Evolutionary conservation across 169 alveolate genomes (phyloP), one percentile per base, ranked within the genome.

Genomic region (Plasmodium inui): DNA sequence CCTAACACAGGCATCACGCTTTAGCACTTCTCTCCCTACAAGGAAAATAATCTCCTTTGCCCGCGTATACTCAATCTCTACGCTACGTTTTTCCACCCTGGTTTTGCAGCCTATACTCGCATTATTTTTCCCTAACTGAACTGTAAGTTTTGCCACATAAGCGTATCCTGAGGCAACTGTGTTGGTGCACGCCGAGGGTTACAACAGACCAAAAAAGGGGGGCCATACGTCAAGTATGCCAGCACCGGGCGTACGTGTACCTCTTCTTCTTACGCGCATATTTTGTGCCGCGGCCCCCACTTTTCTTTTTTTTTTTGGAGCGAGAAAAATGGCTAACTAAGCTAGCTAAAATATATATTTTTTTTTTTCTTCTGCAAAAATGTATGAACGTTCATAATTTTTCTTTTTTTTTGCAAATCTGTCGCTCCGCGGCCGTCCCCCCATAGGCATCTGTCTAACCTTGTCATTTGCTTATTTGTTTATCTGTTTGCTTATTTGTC

Each of bases 321-420:
- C 61, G 61, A 50, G 61, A 5, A 50, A 50, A 50, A 50, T 50
- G 22, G 61, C 61, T 50, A 50, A 50, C 61, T 50, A 3, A 50
- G 61, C 61, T 50, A 50, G 61, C 61, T 50, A 50, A 50, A 50
- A 50, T 70, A 22, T 67, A 70, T 70, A n/a, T 83, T 30, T 37
- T 32, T 41, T 83, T 71, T 71, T 84, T 32, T 37, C 46, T 39
- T 84, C 74, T 67, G 6, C 41, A 17, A 39, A 84, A 70, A 70
- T 50, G 61, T 82, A 32, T 82, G 78, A 28, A 57, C 90, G 41
- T 82, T 46, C 80, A 50, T 50, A 82, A 82, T 82, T 17, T 82
- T 12, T 55, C n/a, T 82, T 9, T 32, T 53, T 53, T 57, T 79
- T 79, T 39, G 61, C 71, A 30, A 30, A 53, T 32, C 14, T 57